Percentiles rank a stretch among this genome's conserved stretches.
Conservation (phyloP, 257 asterid genomes). For the Parsonsia alboflavescens region DNA sequence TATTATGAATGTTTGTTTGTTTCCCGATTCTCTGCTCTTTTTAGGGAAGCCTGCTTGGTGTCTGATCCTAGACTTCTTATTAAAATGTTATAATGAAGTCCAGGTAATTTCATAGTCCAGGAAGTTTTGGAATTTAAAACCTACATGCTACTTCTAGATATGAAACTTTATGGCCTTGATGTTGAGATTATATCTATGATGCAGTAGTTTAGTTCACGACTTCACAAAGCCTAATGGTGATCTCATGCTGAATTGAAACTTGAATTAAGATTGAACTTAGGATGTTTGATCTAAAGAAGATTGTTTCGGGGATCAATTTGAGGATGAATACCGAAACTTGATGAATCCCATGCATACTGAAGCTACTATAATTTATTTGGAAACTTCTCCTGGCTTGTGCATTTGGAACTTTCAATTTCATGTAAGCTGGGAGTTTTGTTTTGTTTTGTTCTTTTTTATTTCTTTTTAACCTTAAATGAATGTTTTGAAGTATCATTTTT, state of each 20-base stretch:
- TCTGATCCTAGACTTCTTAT: neutral
- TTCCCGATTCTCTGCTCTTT: conserved; percentile 1
- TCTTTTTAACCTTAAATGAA: neutral
- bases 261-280: too few relatives aligned
- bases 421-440: neutral
- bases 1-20: neutral
- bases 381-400: neutral
- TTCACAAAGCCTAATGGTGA: neutral
- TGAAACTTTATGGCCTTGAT: neutral
- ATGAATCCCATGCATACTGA: neutral
- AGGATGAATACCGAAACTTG: neutral
- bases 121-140: neutral
- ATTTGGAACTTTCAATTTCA: neutral
- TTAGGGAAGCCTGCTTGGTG: neutral
- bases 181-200: neutral
- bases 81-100: neutral
- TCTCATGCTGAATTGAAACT: neutral
- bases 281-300: too few relatives aligned
- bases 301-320: neutral
- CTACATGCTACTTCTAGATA: neutral
- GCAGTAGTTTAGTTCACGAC: too few relatives aligned
- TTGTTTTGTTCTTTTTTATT: too few relatives aligned
- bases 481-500: neutral
- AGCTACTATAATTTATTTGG: neutral
- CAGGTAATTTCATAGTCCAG: neutral